These are phyloP conservation scores for Ilex paraguariensis DNA, from an alignment of 305 asterid genomes.

Conservation along the genomic window DNA sequence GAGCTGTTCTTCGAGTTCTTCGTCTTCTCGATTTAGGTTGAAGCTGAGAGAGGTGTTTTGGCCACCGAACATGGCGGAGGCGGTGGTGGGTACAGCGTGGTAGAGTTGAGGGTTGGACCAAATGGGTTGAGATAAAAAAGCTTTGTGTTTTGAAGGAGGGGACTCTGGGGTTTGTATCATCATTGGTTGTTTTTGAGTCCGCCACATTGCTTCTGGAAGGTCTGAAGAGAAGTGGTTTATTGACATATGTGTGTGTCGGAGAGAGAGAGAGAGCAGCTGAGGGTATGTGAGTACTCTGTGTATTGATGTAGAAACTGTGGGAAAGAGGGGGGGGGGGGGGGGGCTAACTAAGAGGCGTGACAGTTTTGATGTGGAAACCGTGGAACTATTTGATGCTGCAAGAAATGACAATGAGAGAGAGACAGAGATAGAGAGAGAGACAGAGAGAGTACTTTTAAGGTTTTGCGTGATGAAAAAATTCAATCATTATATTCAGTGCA, in stretches of 20 bases:
- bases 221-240: slow-evolving; percentile 30
- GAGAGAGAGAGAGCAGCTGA: slow-evolving; percentile 1
- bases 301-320: neutral
- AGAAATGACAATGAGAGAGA: neutral
- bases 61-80: slow-evolving; percentile 2
- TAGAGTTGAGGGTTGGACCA: slow-evolving; percentile 15
- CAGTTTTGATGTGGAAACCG: slow-evolving; percentile 24
- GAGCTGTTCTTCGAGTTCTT: slow-evolving; percentile 17
- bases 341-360: slow-evolving; percentile 9
- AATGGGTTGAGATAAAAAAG: neutral
- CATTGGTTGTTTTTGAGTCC: slow-evolving; percentile 21
- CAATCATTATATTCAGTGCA: slow-evolving; percentile 63
- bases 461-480: slow-evolving; percentile 49
- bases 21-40: slow-evolving; percentile 35
- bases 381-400: slow-evolving; percentile 17
- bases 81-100: slow-evolving; percentile 1
- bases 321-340: no score
- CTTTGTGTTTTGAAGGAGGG: slow-evolving; percentile 8
- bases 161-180: slow-evolving; percentile 17
- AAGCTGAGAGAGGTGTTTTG: slow-evolving; percentile 14
- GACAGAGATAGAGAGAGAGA: neutral
- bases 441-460: slow-evolving; percentile 41
- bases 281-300: neutral
- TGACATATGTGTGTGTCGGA: slow-evolving; percentile 18
- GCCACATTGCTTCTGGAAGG: slow-evolving; percentile 24